Conservation (phyloP, 805 yeast species). For the Cyberlindnera samutprakarnensis region DNA sequence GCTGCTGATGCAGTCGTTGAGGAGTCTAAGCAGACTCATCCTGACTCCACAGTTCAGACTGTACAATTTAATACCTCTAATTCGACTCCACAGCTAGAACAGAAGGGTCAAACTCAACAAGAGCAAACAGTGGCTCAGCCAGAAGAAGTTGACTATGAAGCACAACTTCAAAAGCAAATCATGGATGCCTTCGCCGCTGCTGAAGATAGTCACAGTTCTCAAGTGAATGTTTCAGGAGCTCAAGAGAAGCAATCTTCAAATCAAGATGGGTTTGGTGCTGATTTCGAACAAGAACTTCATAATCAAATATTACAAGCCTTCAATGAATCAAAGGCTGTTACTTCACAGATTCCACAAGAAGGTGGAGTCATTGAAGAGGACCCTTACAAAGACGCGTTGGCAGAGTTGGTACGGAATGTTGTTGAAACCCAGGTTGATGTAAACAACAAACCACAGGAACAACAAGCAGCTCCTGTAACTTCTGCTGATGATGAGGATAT, state of each 20-base stretch:
- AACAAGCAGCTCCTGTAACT: neutral
- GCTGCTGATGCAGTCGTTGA: neutral
- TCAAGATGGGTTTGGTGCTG: constrained; percentile 7
- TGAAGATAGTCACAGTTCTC: constrained; percentile 7
- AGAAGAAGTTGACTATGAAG: constrained; percentile 11
- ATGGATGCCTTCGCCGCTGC: constrained; percentile 18
- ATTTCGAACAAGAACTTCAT: constrained; percentile 17
- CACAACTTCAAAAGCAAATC: constrained; percentile 18
- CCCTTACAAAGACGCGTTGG: constrained; percentile 44
- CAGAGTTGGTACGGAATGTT: constrained; percentile 48
- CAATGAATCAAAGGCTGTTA: constrained; percentile 4
- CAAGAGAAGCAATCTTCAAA: neutral
- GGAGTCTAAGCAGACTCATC: neutral
- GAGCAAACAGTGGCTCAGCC: neutral
- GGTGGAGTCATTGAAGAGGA: constrained; percentile 14
- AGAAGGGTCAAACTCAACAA: neutral
- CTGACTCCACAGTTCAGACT: neutral
- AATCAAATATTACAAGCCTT: constrained; percentile 17
- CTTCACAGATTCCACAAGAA: neutral
- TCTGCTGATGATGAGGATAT: constrained; percentile 34
- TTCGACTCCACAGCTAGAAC: neutral
- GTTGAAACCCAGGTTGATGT: constrained; percentile 29
- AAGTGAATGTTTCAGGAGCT: constrained; percentile 1
- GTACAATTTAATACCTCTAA: neutral
- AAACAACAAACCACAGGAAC: constrained; percentile 7